Evolutionary conservation across 768 basidiomycete genomes (phyloP).

Genomic region (Hypholoma sublateritium): DNA sequence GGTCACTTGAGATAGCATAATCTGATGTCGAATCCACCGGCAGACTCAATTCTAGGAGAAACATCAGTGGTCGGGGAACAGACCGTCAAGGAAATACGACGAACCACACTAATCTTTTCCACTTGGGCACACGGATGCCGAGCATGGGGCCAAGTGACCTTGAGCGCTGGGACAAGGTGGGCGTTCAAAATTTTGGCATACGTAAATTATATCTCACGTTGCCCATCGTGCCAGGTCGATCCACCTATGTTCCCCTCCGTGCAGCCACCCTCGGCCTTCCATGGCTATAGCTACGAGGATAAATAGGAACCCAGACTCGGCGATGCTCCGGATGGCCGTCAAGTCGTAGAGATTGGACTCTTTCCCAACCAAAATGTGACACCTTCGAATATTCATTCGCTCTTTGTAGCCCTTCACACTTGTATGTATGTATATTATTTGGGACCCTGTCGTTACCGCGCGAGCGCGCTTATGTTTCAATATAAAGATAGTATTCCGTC

Average conservation of each 20-base stretch:
- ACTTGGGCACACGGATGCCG: constrained; percentile 45
- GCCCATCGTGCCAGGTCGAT: constrained; percentile 4
- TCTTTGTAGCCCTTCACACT: background rate
- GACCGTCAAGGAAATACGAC: constrained; percentile 40
- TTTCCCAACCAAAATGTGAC: too few species aligned
- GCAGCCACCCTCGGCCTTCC: background rate
- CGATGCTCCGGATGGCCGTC: too few species aligned
- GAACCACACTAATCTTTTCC: constrained; percentile 52
- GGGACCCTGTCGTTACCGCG: background rate
- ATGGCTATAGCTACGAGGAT: background rate
- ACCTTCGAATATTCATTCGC: background rate
- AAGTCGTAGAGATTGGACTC: too few species aligned
- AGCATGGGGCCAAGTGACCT: constrained; percentile 37
- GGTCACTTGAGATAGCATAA: background rate
- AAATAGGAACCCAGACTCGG: background rate
- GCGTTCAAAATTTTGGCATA: background rate
- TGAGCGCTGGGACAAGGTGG: constrained; percentile 33
- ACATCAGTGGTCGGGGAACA: constrained; percentile 53
- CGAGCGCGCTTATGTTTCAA: background rate
- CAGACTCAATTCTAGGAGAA: constrained; percentile 62
- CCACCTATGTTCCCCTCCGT: background rate
- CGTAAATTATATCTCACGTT: background rate
- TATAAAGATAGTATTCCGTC: background rate
- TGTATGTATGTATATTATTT: background rate
- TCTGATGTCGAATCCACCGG: background rate